Base-by-base conservation (phyloP, 2,329 filamentous ascomycete genomes). In the Thielaviopsis populi region DNA sequence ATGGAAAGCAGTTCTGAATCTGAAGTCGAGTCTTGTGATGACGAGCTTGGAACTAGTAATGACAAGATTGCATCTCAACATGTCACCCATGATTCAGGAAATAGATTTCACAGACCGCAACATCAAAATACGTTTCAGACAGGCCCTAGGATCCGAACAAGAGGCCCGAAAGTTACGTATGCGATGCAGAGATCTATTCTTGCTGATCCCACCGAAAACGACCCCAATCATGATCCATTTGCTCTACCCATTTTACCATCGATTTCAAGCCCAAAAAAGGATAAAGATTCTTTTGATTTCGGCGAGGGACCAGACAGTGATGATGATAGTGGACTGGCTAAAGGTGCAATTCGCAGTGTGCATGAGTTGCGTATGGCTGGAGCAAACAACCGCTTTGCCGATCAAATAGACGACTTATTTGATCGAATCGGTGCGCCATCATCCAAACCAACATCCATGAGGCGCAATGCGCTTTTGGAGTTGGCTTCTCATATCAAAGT, bases 291-390 rank as follows among this genome's bases (percentile, higher is more conserved):
- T 5, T 66, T 64, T n/a, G 65, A 66, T 30, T 64, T 64, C 30
- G 62, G 43, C 27, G 65, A 64, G 48, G 65, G 59, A 8, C 62
- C 53, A 1, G 78, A 79, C 4, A 70, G 72, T 15, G 74, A 77
- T 1, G 74, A 76, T 24, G 75, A 76, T 17, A n/a, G 50, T 33
- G 68, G 74, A 2, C 72, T 71, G 13, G 74, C 74, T 22, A 77
- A 76, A 56, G 76, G 78, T 19, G 79, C 80, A 33, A 82, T 86
- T 58, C 78, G 80, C 65, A 84, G 82, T 68, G 80, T 87, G 19
- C 84, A 87, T 69, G 84, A 87, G 69, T 73, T 87, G 50, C 78
- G 83, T 61, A 81, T 85, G 66, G 83, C 84, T 3, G 84, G 84
- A 17, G 83, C 83, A 24, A 86, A 86, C 69, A 84, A 82, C 68